These are phyloP conservation scores for Cucumis variabilis DNA, from an alignment of 331 rosid species.

Conservation along the genomic window DNA sequence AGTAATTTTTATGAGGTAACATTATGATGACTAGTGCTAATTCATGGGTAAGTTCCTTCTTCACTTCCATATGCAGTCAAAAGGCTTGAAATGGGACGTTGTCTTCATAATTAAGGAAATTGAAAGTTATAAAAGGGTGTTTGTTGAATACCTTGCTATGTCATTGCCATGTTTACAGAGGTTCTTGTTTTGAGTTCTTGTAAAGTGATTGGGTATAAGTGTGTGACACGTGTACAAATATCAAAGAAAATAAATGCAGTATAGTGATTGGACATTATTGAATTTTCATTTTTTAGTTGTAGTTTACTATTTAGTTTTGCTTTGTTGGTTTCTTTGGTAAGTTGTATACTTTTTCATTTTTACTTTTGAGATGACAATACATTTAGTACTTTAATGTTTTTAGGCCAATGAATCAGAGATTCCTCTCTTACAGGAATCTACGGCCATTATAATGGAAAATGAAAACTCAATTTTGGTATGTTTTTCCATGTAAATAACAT, in stretches of 20 bases:
- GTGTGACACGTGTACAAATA: too few species aligned
- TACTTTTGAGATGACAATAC: background rate
- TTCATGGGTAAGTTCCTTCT: constrained; percentile 27
- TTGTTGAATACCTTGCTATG: too few species aligned
- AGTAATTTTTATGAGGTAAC: too few species aligned
- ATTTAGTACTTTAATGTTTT: constrained; percentile 38
- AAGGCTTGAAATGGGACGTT: too few species aligned
- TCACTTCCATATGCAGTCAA: too few species aligned
- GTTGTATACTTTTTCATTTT: background rate
- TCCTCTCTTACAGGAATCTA: constrained; percentile 81
- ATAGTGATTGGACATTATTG: background rate
- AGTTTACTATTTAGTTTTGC: constrained; percentile 11
- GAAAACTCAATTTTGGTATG: constrained; percentile 75
- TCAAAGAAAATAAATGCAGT: background rate
- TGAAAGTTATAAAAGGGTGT: too few species aligned
- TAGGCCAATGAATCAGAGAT: constrained; percentile 95
- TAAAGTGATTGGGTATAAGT: too few species aligned
- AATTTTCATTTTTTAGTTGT: background rate
- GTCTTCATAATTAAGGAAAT: too few species aligned
- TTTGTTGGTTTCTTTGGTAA: constrained; percentile 2
- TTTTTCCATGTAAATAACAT: constrained; percentile 29
- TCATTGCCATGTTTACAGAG: too few species aligned
- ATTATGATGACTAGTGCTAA: too few species aligned
- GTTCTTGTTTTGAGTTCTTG: too few species aligned
- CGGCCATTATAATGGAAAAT: constrained; percentile 62